Evolutionary conservation across 2,329 filamentous ascomycete species (phyloP).

Genomic region (Sporothrix euskadiensis): DNA sequence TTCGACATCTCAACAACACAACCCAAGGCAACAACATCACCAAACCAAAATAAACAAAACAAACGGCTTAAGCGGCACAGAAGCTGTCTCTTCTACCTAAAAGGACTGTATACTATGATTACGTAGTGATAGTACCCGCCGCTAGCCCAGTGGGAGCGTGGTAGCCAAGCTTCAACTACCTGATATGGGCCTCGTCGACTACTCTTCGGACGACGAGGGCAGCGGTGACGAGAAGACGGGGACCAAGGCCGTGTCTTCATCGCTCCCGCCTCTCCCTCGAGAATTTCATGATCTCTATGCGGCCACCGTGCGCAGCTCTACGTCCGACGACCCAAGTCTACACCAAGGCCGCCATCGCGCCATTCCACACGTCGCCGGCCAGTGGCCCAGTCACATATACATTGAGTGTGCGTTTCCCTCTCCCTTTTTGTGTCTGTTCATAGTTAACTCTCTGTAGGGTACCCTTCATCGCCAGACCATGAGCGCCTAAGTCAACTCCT

Average conservation of each 20-base stretch:
- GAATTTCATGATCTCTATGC: constrained; percentile 90
- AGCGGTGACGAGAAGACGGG: not conserved
- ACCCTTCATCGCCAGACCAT: constrained; percentile 53
- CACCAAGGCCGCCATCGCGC: constrained; percentile 83
- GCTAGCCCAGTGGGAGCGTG: not conserved
- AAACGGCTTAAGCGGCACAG: not conserved
- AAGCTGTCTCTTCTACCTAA: not conserved
- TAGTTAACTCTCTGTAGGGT: constrained; percentile 46
- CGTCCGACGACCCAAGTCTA: constrained; percentile 76
- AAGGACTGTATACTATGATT: not conserved
- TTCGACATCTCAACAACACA: not conserved
- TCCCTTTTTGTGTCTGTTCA: no score
- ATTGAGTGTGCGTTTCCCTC: constrained; percentile 72
- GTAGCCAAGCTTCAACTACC: not conserved
- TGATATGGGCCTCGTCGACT: constrained; percentile 43
- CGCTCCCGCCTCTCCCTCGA: constrained; percentile 72
- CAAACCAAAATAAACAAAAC: not conserved
- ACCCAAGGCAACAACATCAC: not conserved
- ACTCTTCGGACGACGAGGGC: constrained; percentile 36
- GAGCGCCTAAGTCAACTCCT: constrained; percentile 49
- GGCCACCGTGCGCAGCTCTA: constrained; percentile 73
- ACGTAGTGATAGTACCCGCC: not conserved
- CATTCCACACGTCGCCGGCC: constrained; percentile 80
- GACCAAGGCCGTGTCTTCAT: not conserved
- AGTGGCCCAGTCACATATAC: constrained; percentile 92